Base-by-base conservation (phyloP, 331 rosid species). In the Spiraea crenata region DNA sequence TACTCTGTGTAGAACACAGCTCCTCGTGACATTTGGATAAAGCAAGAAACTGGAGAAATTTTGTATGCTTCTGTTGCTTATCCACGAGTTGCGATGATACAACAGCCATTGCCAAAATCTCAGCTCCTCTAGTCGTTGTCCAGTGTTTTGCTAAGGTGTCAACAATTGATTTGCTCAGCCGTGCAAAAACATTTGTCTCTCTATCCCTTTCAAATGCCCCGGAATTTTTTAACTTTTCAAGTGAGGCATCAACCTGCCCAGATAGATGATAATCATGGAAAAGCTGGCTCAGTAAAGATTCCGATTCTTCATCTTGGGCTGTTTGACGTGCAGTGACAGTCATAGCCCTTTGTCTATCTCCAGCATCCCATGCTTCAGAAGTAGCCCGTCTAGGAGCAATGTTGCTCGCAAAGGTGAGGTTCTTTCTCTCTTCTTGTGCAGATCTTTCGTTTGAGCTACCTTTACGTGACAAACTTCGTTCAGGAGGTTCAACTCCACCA, bases 401-500 rank as follows among this genome's bases (percentile, higher is more conserved):
- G 72, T 82, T 86, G 49, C 85, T 90, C 0, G 81, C 77, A 84
- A 87, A 85, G 51, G 91, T 72, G 67, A 87, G 87, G 85, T 86
- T 89, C 72, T 87, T 86, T 65, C 72, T 80, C 81, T 90, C 96
- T 77, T 93, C 97, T 83, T 88, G 91, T 41, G 89, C 79, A 65
- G 92, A 93, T 77, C 97, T 80, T 82, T 93, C 96, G 83, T 87
- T 93, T 60, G 99, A 89, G 83, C 97, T 93, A 20, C 97, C 99
- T 80, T 87, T 93, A 63, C 97, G 96, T 31, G 97, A 93, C 81
- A 93, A 87, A 83, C 99, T 90, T 66, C 97, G 83, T 61, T 93
- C 97, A 79, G 99, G 99, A 44, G 99, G 99, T 71, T 93, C 96
- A 74, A 93, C 99, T 65, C 95, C 97, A 63, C 99, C 99, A 86